Evolutionary conservation across 176 grass and related monocot genomes (phyloP).

Genomic region (Themeda triandra): DNA sequence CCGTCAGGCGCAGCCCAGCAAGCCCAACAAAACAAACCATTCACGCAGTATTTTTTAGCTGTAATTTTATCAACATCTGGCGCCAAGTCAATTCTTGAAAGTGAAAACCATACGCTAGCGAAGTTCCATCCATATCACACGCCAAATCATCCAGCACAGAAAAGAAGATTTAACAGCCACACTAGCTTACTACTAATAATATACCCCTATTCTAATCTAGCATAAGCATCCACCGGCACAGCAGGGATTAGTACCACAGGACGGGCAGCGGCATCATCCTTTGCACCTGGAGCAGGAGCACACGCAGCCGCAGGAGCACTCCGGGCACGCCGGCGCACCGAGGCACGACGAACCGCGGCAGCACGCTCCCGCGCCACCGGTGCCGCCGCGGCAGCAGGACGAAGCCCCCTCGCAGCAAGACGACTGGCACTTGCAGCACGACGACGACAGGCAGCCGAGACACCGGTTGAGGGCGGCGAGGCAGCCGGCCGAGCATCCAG

Average conservation of each 20-base stretch:
- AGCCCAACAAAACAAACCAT: too few relatives aligned
- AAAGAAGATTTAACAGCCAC: neutral
- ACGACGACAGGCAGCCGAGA: constrained; percentile 36
- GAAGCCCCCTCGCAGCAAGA: constrained; percentile 37
- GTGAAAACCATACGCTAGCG: neutral
- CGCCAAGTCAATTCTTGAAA: constrained; percentile 2
- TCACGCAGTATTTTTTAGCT: neutral
- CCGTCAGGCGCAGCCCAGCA: too few relatives aligned
- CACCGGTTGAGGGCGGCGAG: neutral
- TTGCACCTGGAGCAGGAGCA: constrained; percentile 68
- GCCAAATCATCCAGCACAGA: neutral
- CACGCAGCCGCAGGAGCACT: constrained; percentile 81
- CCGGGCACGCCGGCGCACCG: constrained; percentile 47
- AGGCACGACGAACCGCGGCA: constrained; percentile 32
- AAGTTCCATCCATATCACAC: neutral
- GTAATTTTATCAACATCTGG: neutral
- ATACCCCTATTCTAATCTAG: neutral
- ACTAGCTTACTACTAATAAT: neutral
- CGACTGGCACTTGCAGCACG: constrained; percentile 41
- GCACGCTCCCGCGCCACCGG: constrained; percentile 19
- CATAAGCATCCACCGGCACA: constrained; percentile 65
- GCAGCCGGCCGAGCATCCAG: constrained; percentile 15
- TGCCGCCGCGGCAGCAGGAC: constrained; percentile 16
- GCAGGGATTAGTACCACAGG: constrained; percentile 47
- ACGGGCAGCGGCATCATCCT: constrained; percentile 47